These are phyloP conservation scores for Scheffersomyces stipitis DNA, from an alignment of 805 yeast genomes.

Conservation along the genomic window DNA sequence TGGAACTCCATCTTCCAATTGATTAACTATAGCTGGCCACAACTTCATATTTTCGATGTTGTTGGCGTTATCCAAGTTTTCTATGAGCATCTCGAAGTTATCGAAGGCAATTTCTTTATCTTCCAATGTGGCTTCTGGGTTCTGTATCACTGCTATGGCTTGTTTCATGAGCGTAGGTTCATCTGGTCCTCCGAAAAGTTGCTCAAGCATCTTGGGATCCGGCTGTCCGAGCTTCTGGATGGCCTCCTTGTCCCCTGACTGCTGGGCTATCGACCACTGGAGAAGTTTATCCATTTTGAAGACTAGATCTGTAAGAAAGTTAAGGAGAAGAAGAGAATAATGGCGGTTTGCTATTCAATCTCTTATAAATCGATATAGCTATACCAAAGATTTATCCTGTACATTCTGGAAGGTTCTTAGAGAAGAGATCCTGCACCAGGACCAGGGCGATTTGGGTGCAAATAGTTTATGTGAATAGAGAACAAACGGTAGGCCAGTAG, in stretches of 20 bases:
- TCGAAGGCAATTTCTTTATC: slow-evolving; percentile 77
- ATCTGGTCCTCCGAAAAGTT: slow-evolving; percentile 78
- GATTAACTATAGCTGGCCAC: slow-evolving; percentile 71
- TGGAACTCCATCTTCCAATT: slow-evolving; percentile 41
- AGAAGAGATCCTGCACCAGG: too few relatives aligned
- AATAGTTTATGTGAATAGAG: too few relatives aligned
- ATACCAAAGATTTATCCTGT: too few relatives aligned
- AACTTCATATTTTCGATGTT: slow-evolving; percentile 78
- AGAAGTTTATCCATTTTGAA: slow-evolving; percentile 91
- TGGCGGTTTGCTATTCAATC: too few relatives aligned
- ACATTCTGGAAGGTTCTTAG: too few relatives aligned
- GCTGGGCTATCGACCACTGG: slow-evolving; percentile 87
- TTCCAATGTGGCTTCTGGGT: slow-evolving; percentile 60
- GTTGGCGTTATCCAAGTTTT: slow-evolving; percentile 92
- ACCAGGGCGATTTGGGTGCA: too few relatives aligned
- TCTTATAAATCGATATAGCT: too few relatives aligned
- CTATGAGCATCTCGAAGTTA: slow-evolving; percentile 90
- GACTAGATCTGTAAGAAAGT: too few relatives aligned
- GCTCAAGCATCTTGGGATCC: slow-evolving; percentile 76
- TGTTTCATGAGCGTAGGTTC: slow-evolving; percentile 88
- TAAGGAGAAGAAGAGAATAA: too few relatives aligned
- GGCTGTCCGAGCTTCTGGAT: slow-evolving; percentile 62
- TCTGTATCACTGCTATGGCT: slow-evolving; percentile 58
- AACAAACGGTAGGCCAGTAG: too few relatives aligned
- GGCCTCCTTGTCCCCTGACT: slow-evolving; percentile 71